A percentile compares a stretch with the other conserved stretches of the same genome.
Evolutionary conservation across 1,284 basidiomycete species (phyloP).

Genomic region (Hymenochaete sp.): DNA sequence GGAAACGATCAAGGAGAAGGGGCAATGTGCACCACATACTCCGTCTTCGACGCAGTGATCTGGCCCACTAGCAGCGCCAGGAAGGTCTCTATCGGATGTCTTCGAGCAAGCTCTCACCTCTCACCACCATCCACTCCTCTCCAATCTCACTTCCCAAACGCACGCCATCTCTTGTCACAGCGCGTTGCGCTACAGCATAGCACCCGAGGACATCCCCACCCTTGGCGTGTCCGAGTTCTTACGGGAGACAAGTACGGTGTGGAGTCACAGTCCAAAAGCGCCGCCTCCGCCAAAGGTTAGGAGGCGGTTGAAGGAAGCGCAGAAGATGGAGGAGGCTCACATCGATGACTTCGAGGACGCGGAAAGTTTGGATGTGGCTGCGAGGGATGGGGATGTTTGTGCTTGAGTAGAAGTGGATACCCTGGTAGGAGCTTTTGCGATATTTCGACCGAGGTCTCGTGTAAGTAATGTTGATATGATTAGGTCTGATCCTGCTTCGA

Average conservation of each 20-base stretch:
- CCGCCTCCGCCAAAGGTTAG: constrained; percentile 4
- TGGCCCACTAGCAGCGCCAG: too few species aligned
- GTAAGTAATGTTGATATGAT: too few species aligned
- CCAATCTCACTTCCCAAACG: background rate
- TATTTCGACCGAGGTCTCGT: too few species aligned
- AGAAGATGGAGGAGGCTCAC: background rate
- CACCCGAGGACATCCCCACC: background rate
- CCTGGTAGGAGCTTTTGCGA: too few species aligned
- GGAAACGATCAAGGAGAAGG: background rate
- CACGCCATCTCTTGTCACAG: background rate
- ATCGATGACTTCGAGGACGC: constrained; percentile 4
- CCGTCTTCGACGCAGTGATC: too few species aligned
- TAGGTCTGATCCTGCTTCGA: too few species aligned
- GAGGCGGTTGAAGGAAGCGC: constrained; percentile 1
- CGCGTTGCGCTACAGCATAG: background rate
- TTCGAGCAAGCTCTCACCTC: too few species aligned
- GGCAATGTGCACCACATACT: too few species aligned
- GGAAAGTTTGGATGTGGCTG: too few species aligned
- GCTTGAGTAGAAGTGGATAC: too few species aligned
- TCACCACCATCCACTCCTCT: background rate
- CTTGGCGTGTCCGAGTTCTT: constrained; percentile 8
- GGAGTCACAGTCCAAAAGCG: constrained; percentile 4
- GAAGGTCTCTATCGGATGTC: too few species aligned
- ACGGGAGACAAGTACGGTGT: constrained; percentile 2
- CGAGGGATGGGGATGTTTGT: too few species aligned